These are phyloP conservation scores for Lablab purpureus DNA, from an alignment of 306 rosid species.

Conservation along the genomic window DNA sequence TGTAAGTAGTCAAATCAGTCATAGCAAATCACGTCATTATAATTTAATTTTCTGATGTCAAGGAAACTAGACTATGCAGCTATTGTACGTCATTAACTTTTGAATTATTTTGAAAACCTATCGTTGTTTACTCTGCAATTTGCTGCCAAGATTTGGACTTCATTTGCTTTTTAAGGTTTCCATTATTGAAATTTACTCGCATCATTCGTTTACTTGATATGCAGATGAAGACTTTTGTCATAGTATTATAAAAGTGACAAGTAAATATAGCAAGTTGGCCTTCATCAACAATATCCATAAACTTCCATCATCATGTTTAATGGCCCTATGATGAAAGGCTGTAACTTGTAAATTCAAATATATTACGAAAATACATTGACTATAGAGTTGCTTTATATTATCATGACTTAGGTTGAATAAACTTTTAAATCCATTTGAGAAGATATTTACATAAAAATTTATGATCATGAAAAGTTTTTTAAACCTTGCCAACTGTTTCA, in stretches of 20 bases:
- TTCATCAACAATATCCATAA: constrained; percentile 6
- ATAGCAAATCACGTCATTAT: constrained; percentile 1
- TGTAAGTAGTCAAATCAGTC: constrained; percentile 57
- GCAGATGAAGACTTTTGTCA: constrained; percentile 8
- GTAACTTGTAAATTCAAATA: background rate
- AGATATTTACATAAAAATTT: background rate
- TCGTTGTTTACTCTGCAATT: background rate
- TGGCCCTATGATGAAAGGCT: background rate
- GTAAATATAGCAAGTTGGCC: background rate
- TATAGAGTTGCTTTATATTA: constrained; percentile 3
- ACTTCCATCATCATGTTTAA: background rate
- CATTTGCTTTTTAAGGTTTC: constrained; percentile 11
- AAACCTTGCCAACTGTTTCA: background rate
- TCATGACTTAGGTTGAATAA: background rate
- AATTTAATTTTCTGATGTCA: constrained; percentile 36
- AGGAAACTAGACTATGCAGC: background rate
- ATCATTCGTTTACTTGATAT: background rate
- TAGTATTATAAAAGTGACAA: background rate
- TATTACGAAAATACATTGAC: constrained; percentile 19
- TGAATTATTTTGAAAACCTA: constrained; percentile 5
- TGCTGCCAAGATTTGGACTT: background rate
- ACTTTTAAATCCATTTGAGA: constrained; percentile 15
- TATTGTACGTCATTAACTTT: constrained; percentile 15
- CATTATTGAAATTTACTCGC: background rate
- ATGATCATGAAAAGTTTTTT: background rate